Base-by-base conservation (phyloP, 176 grass and related monocot species). In the Carex littledalei region DNA sequence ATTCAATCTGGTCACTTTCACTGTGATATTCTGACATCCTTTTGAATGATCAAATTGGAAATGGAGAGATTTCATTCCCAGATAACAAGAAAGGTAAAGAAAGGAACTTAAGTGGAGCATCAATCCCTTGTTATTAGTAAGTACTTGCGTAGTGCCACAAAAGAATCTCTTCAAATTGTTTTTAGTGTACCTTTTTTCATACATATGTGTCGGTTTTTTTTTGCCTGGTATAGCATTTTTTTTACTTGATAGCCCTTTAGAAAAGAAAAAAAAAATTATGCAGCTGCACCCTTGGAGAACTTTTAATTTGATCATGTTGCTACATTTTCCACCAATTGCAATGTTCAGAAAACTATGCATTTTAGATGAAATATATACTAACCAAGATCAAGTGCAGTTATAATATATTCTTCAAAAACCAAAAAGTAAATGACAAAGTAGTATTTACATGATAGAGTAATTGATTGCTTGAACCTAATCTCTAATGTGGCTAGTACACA, bases 81-180 rank as follows among this genome's bases (percentile, higher is more conserved):
- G 74, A 10, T 13, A 49, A 47, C 14, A 77, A 53, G 12, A 54
- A 54, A 77, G n/a, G 21, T 77, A 54, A 77, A 22, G 12, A 29
- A 57, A 57, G 2, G 10, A 78, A 78, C 41, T 57, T 57, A 34
- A 78, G 52, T 78, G 50, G 50, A 78, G 74, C 49, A 78, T 78
- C 45, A 24, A 53, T 75, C 11, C 52, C 43, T 16, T 56, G 21
- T 78, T 56, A 53, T 29, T 56, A 29, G 72, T 54, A 76, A 29
- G 20, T 7, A 17, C 22, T 76, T 34, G 74, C 24, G 13, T 78
- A 34, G 74, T 57, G 22, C 24, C 22, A 8, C 24, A 16, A 34
- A 56, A 10, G 52, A 78, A 56, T 57, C 74, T 78, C 32, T 78
- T 78, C 74, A 78, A 78, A 70, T 26, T 56, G 20, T 78, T 7